Percentiles rank a stretch among this genome's conserved stretches.
Evolutionary conservation across 805 yeast genomes (phyloP).

Genomic region (Scheffersomyces lignosus): DNA sequence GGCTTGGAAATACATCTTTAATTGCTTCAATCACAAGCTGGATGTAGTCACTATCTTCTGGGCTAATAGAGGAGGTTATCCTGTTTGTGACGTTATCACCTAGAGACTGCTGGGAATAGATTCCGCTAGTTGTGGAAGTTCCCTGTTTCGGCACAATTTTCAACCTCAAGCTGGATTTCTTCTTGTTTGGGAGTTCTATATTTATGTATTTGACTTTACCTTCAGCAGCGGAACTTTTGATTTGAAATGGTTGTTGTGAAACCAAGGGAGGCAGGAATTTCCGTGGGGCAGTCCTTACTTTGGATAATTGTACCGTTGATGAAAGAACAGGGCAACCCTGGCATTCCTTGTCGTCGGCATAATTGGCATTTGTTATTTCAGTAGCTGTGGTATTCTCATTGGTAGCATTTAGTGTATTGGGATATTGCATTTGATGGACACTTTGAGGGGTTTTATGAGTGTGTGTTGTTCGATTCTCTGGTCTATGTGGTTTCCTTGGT

Average conservation of each 20-base stretch:
- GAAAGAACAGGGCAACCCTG: neutral
- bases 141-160: neutral
- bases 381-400: neutral
- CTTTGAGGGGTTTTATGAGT: neutral
- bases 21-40: conserved; percentile 35
- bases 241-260: neutral
- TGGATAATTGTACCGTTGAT: no score
- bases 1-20: conserved; percentile 24
- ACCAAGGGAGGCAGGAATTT: neutral
- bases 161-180: neutral
- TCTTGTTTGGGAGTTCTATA: neutral
- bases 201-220: neutral
- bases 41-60: conserved; percentile 3
- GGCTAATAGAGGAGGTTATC: neutral
- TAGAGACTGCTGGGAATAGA: neutral
- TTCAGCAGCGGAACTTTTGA: neutral
- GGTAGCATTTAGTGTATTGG: no score
- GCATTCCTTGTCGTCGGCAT: no score
- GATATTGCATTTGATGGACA: neutral
- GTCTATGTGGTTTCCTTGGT: neutral
- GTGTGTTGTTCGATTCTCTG: no score
- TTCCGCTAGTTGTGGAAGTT: neutral
- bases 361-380: neutral
- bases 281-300: no score
- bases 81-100: neutral